Evolutionary conservation across 1,284 basidiomycete species (phyloP), one percentile per base, ranked within the genome.

Genomic region (Trametes sp.): DNA sequence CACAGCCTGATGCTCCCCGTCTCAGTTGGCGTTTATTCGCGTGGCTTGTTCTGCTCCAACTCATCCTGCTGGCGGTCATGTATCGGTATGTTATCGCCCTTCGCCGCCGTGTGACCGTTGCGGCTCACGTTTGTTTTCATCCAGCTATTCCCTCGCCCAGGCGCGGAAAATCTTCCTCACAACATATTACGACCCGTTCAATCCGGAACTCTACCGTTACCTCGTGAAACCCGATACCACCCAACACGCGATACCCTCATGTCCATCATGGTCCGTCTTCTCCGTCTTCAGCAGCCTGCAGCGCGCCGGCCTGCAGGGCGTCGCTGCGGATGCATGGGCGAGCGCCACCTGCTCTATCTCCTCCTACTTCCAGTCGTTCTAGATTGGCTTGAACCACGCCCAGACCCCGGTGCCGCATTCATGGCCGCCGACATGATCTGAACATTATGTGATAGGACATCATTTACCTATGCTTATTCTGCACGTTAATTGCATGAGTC

Each of bases 161-260:
- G 81, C 82, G 52, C 76, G 70, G 64, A 76, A 78, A 35, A 73
- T 83, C 51, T 86, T 85, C 70, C 75, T 85, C 61, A 84, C 82
- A 61, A 84, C 84, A 63, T 92, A 90, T 69, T 90, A 88, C 70
- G 89, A 92, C 72, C 86, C 90, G 59, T 86, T 89, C 76, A 84
- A 89, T 71, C 85, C 88, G 21, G 86, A 90, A 70, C 80, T 90
- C 51, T 82, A 89, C 73, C 72, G 84, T 57, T 82, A 87, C 75
- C 72, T 80, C 63, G 78, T 77, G 65, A 80, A 78, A 69, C 82
- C 81, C 54, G 78, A 83, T 74, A 76, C 77, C 69, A 67, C 74
- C 64, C 73, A 72, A 62, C 70, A 73, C 63, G 72, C 76, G 66
- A 76, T 76, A 68, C 66, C 73, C 59, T 44, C 64, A 41, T 69